Evolutionary conservation across 176 grass and related monocot species (phyloP).

Genomic region (Melocanna baccifera): DNA sequence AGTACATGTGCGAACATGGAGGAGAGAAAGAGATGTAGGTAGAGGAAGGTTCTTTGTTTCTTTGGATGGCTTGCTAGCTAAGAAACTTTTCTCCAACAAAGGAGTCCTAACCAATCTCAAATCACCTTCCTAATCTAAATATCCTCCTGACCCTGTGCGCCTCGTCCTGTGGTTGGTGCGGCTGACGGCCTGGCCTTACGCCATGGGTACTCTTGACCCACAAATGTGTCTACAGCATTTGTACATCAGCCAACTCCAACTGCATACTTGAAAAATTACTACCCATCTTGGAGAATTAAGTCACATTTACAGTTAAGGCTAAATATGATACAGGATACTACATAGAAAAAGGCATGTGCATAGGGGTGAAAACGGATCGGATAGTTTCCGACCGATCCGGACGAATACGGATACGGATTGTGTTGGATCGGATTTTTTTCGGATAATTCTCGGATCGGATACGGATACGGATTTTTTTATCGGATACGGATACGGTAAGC

Average conservation of each 20-base stretch:
- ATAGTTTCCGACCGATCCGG: no score
- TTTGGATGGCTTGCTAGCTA: neutral
- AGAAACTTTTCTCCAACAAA: neutral
- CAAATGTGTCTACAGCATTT: neutral
- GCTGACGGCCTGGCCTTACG: neutral
- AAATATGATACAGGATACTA: neutral
- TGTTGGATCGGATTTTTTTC: no score
- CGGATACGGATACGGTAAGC: no score
- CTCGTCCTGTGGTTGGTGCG: neutral
- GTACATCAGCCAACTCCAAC: neutral
- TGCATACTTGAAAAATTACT: neutral
- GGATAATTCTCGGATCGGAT: no score
- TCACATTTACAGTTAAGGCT: neutral
- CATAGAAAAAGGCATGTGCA: neutral
- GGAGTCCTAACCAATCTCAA: neutral
- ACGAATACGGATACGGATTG: no score
- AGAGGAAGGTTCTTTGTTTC: neutral
- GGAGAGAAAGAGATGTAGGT: neutral
- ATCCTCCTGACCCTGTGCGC: neutral
- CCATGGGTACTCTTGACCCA: neutral
- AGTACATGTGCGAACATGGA: neutral
- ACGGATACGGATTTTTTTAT: no score
- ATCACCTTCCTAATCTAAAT: neutral
- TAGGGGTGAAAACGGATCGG: no score
- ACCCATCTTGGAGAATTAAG: neutral